Evolutionary conservation across 768 basidiomycete species (phyloP), one percentile per base, ranked within the genome.

Genomic region (Daedalea quercina): DNA sequence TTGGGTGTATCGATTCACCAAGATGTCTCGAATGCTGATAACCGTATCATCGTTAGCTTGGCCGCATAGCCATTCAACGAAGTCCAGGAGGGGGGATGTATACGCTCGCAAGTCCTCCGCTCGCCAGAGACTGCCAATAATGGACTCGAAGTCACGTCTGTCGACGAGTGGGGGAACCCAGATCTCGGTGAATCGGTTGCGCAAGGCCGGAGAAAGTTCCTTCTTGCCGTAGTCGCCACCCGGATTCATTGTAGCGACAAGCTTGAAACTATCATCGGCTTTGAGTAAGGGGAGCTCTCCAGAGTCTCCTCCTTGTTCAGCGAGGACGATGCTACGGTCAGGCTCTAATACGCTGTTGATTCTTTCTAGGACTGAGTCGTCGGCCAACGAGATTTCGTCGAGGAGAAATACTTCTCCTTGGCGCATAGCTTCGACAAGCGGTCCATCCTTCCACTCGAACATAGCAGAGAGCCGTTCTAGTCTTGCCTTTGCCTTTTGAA

Each of bases 201-300:
- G 83, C 35, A 99, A 74, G 0, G 96, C 96, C 28, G 94, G 95
- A 1, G 96, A 98, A 1, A 99, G 73, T 65, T 99, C 96, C 66
- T 98, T 99, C 75, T 99, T 99, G 22, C 96, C 96, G 61, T 94
- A 98, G 63, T 99, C 96, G 13, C 96, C 96, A 19, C 96, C 96
- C 0, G 96, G 96, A 66, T 99, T 99, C 96, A 99, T 99, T 2
- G 96, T 98, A 2, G 96, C 93, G 0, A 97, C 75, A 34, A 99
- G 81, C 65, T 94, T 87, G 76, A 99, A 99, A 1, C 70, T 70
- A 3, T 76, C 70, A 7, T 71, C 65, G 8, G 93, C 94, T 19
- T 69, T 72, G 40, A 98, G 73, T 7, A 76, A 75, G 26, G 85
- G 80, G 56, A 85, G 76, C 28, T 84, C 84, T 11, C 80, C 72